Evolutionary conservation across 495 filamentous ascomycete species (phyloP), one percentile per base, ranked within the genome.

Genomic region (Neurospora cerealis): DNA sequence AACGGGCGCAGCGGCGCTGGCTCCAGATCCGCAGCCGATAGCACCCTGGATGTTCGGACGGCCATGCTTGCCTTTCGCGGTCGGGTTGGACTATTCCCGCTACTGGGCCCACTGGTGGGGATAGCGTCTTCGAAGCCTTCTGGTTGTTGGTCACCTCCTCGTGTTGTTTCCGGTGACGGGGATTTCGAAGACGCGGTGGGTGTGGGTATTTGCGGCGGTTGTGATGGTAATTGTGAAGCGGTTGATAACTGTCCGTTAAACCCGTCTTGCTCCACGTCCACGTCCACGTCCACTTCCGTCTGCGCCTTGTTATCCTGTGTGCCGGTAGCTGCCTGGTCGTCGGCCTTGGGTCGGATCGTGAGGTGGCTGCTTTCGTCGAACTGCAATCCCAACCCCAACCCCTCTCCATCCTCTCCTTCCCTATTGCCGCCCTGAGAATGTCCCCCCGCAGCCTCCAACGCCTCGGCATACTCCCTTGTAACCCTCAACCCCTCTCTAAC

Each of bases 321-420:
- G 28, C 7, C 54, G 15, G 28, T 62, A 19, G 54, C 6, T 34
- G 54, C 1, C 10, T 21, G 24, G 24, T 32, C 24, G 24, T 60
- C 24, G 21, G 54, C 3, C 28, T 62, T 62, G 28, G 54, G 54
- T 19, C 28, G 54, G 54, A 62, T 62, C 6, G 28, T 34, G 28
- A 62, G 54, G 54, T 93, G 90, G 74, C 88, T 91, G 69, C 88
- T 90, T 72, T 91, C 90, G 70, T 91, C 91, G 1, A 89, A 85
- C 3, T 71, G 78, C 34, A 78, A 77, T 41, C 85, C 78, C 39
- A 82, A 81, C 40, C 86, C 82, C 0, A 71, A 17, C 2, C 66
- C 74, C 9, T 79, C 78, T 62, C 76, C 74, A 73, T 81, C 75
- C 75, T 77, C 74, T 80, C 75, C 19, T 79, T 84, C 81, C 75